Conservation (phyloP, 1,284 basidiomycete genomes). For the Ceratobasidium sp. region DNA sequence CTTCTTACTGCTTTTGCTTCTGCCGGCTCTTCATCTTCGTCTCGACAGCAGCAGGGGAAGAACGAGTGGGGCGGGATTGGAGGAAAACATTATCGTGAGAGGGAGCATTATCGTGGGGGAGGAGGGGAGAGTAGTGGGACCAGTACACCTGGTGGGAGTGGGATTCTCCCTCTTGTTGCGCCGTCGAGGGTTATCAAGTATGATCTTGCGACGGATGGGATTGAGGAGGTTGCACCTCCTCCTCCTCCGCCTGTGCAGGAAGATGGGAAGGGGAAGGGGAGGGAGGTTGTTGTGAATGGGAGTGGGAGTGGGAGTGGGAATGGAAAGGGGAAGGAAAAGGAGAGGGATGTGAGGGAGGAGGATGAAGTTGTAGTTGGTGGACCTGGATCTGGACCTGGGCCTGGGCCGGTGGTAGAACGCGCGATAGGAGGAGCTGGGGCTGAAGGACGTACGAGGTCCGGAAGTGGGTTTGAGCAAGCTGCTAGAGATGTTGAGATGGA, state of each 20-base stretch:
- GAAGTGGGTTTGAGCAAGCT: slow-evolving; percentile 38
- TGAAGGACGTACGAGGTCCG: not conserved
- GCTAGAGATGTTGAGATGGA: slow-evolving; percentile 43
- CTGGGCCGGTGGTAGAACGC: too few relatives aligned
- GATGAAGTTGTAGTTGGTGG: not conserved
- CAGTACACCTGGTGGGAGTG: slow-evolving; percentile 15
- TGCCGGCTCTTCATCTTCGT: too few relatives aligned
- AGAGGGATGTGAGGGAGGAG: not conserved
- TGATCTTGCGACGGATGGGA: slow-evolving; percentile 9
- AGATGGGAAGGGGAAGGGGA: slow-evolving; percentile 8
- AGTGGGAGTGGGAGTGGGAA: too few relatives aligned
- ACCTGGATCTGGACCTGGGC: too few relatives aligned
- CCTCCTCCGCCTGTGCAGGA: not conserved
- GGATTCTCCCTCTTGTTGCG: too few relatives aligned
- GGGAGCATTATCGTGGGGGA: slow-evolving; percentile 17
- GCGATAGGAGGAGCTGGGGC: not conserved
- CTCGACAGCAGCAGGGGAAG: not conserved
- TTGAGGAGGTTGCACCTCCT: slow-evolving; percentile 4
- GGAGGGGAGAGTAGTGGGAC: slow-evolving; percentile 16
- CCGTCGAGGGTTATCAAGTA: not conserved
- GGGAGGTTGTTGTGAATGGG: slow-evolving; percentile 9
- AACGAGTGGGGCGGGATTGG: slow-evolving; percentile 9
- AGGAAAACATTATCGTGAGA: slow-evolving; percentile 18
- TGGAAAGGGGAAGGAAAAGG: slow-evolving; percentile 22
- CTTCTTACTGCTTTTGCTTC: slow-evolving; percentile 17